Percentiles rank a stretch among this genome's conserved stretches.
These are phyloP conservation scores for Lichtheimia hyalospora DNA, from an alignment of 371 early-diverging fungal species.

Conservation along the genomic window DNA sequence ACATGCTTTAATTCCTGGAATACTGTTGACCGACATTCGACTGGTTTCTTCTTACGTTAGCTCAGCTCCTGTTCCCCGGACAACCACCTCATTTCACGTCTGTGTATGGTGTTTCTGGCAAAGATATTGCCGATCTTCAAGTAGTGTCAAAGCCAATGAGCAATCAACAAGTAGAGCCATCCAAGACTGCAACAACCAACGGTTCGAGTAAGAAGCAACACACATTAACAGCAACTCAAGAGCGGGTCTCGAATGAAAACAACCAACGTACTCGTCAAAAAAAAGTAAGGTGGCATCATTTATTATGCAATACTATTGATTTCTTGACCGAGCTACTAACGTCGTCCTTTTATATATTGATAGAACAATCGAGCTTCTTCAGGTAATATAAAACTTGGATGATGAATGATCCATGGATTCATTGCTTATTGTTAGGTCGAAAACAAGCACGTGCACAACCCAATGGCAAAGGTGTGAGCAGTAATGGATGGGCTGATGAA, in stretches of 20 bases:
- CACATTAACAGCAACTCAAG: constrained; percentile 1
- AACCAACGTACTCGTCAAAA: neutral
- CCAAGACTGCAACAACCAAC: neutral
- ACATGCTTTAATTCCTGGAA: neutral
- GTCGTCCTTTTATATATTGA: too few species aligned
- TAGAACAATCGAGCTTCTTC: too few species aligned
- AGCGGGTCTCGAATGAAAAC: neutral
- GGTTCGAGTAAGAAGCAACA: neutral
- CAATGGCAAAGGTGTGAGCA: neutral
- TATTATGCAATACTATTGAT: too few species aligned
- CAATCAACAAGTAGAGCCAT: constrained; percentile 3
- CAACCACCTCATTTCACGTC: constrained; percentile 35
- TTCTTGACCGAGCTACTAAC: too few species aligned
- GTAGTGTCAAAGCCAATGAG: constrained; percentile 25
- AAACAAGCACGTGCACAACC: constrained; percentile 17
- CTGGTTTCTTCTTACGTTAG: constrained; percentile 16
- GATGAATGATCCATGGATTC: too few species aligned
- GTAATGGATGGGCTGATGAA: constrained; percentile 58
- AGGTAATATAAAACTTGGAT: neutral
- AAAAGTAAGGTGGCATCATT: neutral
- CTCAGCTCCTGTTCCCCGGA: constrained; percentile 31
- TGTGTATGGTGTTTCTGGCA: constrained; percentile 43
- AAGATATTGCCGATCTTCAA: constrained; percentile 53
- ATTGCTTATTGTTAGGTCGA: constrained; percentile 16
- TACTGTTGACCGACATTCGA: constrained; percentile 1